A percentile compares a stretch with the other conserved stretches of the same genome.
Conservation (phyloP, 2,329 filamentous ascomycete genomes). For the Lecanicillium sp. region DNA sequence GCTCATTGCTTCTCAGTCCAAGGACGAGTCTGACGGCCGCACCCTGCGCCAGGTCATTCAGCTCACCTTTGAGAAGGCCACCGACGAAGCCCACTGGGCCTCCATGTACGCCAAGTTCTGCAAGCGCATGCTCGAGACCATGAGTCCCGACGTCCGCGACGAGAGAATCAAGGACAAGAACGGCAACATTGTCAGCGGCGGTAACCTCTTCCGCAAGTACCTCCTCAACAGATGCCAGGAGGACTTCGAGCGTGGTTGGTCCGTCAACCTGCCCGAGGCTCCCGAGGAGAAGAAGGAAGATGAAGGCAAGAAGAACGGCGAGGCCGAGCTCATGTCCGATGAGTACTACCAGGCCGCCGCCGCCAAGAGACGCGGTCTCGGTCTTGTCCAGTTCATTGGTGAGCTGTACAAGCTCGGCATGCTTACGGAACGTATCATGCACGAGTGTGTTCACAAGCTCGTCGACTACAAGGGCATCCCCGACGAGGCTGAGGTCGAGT, state of each 20-base stretch:
- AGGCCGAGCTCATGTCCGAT: conserved; percentile 81
- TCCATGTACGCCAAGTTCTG: conserved; percentile 99
- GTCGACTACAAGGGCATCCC: conserved; percentile 91
- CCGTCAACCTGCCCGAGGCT: conserved; percentile 72
- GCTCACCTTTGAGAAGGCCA: conserved; percentile 98
- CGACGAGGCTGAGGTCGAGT: conserved; percentile 95
- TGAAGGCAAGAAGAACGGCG: conserved; percentile 49
- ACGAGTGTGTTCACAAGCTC: conserved; percentile 95
- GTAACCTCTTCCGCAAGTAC: conserved; percentile 96
- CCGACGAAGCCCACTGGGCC: conserved; percentile 96
- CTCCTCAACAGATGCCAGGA: conserved; percentile 97
- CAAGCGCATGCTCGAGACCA: conserved; percentile 91
- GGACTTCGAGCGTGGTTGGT: conserved; percentile 98
- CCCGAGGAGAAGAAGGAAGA: conserved; percentile 57
- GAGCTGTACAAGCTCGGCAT: conserved; percentile 98
- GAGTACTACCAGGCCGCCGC: conserved; percentile 94
- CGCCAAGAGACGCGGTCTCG: conserved; percentile 92
- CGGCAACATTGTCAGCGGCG: conserved; percentile 82
- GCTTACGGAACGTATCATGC: conserved; percentile 99
- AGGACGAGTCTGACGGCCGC: conserved; percentile 88
- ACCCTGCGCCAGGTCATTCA: conserved; percentile 97
- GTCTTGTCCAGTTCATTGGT: conserved; percentile 98
- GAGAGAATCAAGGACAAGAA: conserved; percentile 90
- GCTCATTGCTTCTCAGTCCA: conserved; percentile 86
- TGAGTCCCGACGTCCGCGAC: conserved; percentile 91